Conservation (phyloP, 2,329 filamentous ascomycete species). For the Tolypocladium tropicale region DNA sequence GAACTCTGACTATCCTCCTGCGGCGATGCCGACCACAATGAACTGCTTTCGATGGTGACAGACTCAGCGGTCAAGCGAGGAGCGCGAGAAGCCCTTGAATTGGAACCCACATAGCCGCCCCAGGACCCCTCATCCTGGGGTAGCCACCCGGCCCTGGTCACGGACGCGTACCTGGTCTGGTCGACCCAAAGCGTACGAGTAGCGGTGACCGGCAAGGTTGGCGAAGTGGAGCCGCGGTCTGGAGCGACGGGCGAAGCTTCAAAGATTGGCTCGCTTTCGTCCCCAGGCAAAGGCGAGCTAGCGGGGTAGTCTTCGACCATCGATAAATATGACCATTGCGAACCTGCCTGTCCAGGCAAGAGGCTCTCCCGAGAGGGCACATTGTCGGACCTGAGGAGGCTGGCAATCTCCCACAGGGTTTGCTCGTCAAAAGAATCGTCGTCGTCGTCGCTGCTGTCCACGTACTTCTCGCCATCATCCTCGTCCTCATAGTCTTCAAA, state of each 20-base stretch:
- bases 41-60: conserved; percentile 22
- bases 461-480: conserved; percentile 26
- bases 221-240: not conserved
- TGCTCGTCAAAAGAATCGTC: conserved; percentile 45
- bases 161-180: not conserved
- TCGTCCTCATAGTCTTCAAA: conserved; percentile 54
- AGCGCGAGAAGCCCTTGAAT: conserved; percentile 11
- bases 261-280: not conserved
- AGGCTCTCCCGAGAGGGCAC: conserved; percentile 43
- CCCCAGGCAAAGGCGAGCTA: not conserved
- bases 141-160: conserved; percentile 13
- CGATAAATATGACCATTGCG: not conserved
- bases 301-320: not conserved
- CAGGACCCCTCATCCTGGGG: conserved; percentile 15
- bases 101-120: not conserved
- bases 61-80: conserved; percentile 17
- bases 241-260: not conserved
- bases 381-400: conserved; percentile 40
- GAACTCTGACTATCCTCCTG: not conserved
- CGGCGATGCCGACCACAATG: conserved; percentile 19
- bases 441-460: conserved; percentile 21
- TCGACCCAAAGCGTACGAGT: not conserved
- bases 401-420: conserved; percentile 55
- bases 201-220: not conserved
- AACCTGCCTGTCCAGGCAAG: conserved; percentile 23